Percentiles rank a stretch among this genome's conserved stretches.
phyloP scores from a whole-genome alignment of 352 stramenopile species.

The Vaucheria bursata region DNA sequence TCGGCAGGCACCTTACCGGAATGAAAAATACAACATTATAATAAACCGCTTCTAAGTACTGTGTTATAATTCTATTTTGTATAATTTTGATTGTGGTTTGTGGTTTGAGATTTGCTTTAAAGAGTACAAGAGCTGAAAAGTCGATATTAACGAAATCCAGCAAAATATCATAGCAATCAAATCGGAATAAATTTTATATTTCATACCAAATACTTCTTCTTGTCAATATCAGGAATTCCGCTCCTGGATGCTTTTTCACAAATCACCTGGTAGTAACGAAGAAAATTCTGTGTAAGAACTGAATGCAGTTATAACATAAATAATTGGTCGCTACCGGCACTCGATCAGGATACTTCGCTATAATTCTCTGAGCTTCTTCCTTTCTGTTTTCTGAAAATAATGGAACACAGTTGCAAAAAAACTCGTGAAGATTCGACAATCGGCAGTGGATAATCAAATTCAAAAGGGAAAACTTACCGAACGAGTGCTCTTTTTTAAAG shows the following conservation, averaged over 20 bases:
- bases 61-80: too few species aligned
- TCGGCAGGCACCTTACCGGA: conserved; percentile 1
- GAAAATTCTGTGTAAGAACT: background rate
- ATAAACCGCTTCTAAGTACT: background rate
- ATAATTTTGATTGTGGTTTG: too few species aligned
- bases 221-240: conserved; percentile 98
- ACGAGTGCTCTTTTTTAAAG: conserved; percentile 44
- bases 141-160: too few species aligned
- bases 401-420: background rate
- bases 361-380: conserved; percentile 89
- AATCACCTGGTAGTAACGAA: conserved; percentile 52
- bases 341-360: conserved; percentile 95
- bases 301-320: background rate
- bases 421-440: background rate
- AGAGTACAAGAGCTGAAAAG: too few species aligned
- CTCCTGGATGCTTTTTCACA: conserved; percentile 87
- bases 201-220: conserved; percentile 95
- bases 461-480: conserved; percentile 17
- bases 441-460: background rate
- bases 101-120: too few species aligned
- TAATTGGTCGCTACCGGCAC: conserved; percentile 82
- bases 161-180: too few species aligned
- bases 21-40: too few species aligned
- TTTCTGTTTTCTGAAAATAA: conserved; percentile 41
- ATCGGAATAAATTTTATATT: too few species aligned